Base-by-base conservation (phyloP, 1,284 basidiomycete genomes). In the Ceratobasidium theobromae region DNA sequence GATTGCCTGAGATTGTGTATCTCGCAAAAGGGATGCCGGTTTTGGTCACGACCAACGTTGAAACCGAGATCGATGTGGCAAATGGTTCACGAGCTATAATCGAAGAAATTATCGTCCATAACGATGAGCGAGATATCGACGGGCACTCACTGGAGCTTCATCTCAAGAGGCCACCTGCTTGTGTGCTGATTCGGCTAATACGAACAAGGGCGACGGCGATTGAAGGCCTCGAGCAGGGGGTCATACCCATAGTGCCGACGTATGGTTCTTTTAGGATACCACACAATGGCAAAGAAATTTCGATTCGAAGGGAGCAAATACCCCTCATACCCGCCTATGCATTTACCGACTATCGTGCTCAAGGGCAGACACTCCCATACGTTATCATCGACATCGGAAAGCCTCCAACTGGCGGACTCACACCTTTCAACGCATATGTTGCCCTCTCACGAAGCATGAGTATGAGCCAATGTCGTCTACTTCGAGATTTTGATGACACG, bases 331-430 rank as follows among this genome's bases (percentile, higher is more conserved):
- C 67, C 2, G 74, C 75, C 16, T 76, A 76, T 48, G 73, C 75
- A 0, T 78, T 77, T 70, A 77, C 76, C 0, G 73, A 77, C 53
- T 77, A 77, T 66, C 69, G 71, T 1, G 65, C 74, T 0, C 75
- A 77, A 70, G 76, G 75, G 0, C 74, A 76, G 65, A 77, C 75
- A 0, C 72, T 76, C 4, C 49, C 33, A 3, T 53, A 67, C 32
- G 73, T 77, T 4, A 64, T 77, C 4, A 71, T 77, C 1, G 75
- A 77, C 55, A 72, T 77, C 3, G 73, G 71, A 18, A 69, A 52
- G 27, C 76, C 73, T n/a, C 75, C 75, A n/a, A 64, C 68, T 6
- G 72, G 72, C 9, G 53, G 54, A 0, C 65, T 76, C 2, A 73
- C 60, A 1, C 66, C 74, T 2, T 75, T 75, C 69, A 78, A 76